Percentiles rank a stretch among this genome's conserved stretches.
These are phyloP conservation scores for Colletotrichum endophyticum DNA, from an alignment of 2,329 filamentous ascomycete genomes.

Conservation along the genomic window DNA sequence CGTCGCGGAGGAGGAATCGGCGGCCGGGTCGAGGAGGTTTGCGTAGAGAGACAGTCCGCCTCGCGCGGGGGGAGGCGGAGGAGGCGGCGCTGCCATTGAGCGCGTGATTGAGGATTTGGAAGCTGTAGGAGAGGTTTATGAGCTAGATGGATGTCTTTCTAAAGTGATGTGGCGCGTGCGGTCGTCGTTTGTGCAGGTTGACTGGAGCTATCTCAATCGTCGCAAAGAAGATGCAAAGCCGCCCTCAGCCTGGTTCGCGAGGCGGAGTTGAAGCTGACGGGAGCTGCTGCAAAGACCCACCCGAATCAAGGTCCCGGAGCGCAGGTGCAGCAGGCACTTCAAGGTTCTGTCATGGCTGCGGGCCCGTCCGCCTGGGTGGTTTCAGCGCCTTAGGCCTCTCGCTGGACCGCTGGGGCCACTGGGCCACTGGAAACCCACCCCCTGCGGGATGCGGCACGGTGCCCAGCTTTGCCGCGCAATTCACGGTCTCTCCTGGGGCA, in stretches of 20 bases:
- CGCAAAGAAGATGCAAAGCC: neutral
- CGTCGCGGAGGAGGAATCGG: slow-evolving; percentile 56
- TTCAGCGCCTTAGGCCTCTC: neutral
- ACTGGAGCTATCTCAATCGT: neutral
- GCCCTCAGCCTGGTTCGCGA: neutral
- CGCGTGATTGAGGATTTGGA: neutral
- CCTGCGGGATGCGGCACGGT: slow-evolving; percentile 1
- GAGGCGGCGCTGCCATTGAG: slow-evolving; percentile 35
- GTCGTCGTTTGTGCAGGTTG: neutral
- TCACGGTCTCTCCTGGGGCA: neutral
- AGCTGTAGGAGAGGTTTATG: neutral
- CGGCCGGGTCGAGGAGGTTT: slow-evolving; percentile 73
- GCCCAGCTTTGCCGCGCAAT: slow-evolving; percentile 6
- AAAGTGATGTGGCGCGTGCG: neutral
- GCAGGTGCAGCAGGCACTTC: neutral
- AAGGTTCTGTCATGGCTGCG: neutral
- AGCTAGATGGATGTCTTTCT: neutral
- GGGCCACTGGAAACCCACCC: neutral
- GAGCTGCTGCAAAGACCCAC: neutral
- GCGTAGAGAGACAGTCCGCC: slow-evolving; percentile 79
- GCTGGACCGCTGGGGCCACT: neutral
- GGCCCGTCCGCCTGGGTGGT: neutral
- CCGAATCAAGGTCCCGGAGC: neutral
- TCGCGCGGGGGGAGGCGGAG: slow-evolving; percentile 45
- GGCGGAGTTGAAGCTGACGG: neutral